Base-by-base conservation (phyloP, 192 early-diverging fungal species). In the Coemansia sp. region DNA sequence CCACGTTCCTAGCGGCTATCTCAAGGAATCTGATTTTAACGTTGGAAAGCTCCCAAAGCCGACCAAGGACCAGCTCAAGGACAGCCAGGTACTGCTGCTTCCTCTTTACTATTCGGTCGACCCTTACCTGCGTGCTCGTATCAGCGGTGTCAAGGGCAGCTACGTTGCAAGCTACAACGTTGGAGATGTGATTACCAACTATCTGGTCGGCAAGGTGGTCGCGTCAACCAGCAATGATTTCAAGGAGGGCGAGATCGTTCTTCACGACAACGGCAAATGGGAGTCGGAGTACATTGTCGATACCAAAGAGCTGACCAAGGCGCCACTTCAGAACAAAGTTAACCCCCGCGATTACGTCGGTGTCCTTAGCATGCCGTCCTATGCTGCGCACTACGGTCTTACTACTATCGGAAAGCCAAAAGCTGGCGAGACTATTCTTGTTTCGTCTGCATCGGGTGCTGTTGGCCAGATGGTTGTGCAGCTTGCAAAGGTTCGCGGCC, bases 321-420 rank as follows among this genome's bases (percentile, higher is more conserved):
- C 29, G 29, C 29, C 29, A 29, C 29, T 29, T 29, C 29, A 29
- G 29, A 46, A 63, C 15, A 55, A 61, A 1, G 40, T 59, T 8
- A 36, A 55, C 9, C 65, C 71, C 0, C 50, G 20, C 19, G 71
- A 73, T 35, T 63, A 59, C 8, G 59, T 73, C 5, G 66, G 90
- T 41, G 81, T 87, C 32, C 75, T 91, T 10, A 89, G 92, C 35
- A 92, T 93, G 88, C 88, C 92, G 25, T 87, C 88, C 20, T 81
- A 87, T 33, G 93, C 92, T 4, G 92, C 91, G 1, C 92, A 89
- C 67, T 70, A 73, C 32, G 87, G 89, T 20, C 65, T 93, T 22
- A 38, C 85, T 43, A 65, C 89, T 86, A 40, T 91, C 29, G 29
- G 29, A 29, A 29, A 29, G 29, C 29, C 29, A 1, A 29, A 29